These are phyloP conservation scores for Colletotrichum sp. DNA, from an alignment of 2,329 filamentous ascomycete genomes.

Conservation along the genomic window DNA sequence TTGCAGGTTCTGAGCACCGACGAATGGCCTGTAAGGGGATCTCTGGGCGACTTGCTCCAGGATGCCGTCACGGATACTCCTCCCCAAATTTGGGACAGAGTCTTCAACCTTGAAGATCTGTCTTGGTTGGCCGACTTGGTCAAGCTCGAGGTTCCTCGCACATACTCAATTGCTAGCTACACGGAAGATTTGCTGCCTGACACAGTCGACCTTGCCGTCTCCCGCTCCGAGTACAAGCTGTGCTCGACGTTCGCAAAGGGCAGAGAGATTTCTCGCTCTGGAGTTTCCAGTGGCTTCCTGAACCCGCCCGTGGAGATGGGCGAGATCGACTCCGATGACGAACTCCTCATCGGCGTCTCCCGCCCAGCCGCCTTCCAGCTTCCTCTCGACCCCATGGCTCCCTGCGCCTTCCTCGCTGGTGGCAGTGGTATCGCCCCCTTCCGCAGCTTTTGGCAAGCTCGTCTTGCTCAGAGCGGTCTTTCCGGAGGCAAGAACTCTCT, in stretches of 20 bases:
- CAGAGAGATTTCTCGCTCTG: conserved; percentile 38
- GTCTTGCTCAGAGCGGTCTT: conserved; percentile 32
- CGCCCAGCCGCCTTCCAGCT: conserved; percentile 56
- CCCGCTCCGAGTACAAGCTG: conserved; percentile 55
- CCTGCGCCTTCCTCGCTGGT: conserved; percentile 58
- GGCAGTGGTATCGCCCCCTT: conserved; percentile 59
- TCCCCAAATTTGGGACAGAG: conserved; percentile 53
- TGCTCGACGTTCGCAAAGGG: conserved; percentile 43
- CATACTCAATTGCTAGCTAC: conserved; percentile 57
- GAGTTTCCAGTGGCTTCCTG: conserved; percentile 57
- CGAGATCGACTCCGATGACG: conserved; percentile 47
- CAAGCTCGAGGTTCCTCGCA: conserved; percentile 53
- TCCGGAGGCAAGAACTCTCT: conserved; percentile 50
- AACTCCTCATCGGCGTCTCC: conserved; percentile 55
- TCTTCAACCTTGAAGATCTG: conserved; percentile 49
- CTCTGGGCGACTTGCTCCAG: conserved; percentile 54
- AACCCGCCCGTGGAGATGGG: conserved; percentile 45
- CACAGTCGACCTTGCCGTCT: conserved; percentile 55
- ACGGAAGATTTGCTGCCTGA: conserved; percentile 54
- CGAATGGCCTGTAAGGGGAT: conserved; percentile 56
- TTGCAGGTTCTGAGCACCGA: conserved; percentile 52
- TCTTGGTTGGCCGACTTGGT: conserved; percentile 52
- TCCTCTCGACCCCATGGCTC: conserved; percentile 52
- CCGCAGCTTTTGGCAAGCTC: conserved; percentile 57
- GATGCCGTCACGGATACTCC: conserved; percentile 51